A percentile compares a stretch with the other conserved stretches of the same genome.
These are phyloP conservation scores for Cyamopsis tetragonoloba DNA, from an alignment of 306 rosid genomes.

Conservation along the genomic window DNA sequence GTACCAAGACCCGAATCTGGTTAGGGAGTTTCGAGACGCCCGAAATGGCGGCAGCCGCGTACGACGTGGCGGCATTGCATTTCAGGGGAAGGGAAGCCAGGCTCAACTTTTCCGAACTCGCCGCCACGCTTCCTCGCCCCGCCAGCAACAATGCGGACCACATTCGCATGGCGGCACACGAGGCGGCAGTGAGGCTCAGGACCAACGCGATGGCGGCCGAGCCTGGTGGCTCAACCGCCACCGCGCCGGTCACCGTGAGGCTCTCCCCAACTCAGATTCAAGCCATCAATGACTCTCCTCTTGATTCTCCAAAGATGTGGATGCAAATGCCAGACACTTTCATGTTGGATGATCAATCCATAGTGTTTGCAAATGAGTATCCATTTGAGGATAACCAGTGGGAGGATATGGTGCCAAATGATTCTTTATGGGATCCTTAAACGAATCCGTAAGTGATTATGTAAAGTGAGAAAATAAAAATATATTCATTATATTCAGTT, in stretches of 20 bases:
- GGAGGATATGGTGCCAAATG: constrained; percentile 36
- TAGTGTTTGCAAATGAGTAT: constrained; percentile 31
- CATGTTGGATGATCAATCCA: constrained; percentile 35
- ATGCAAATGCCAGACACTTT: constrained; percentile 39
- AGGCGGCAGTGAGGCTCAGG: constrained; percentile 61
- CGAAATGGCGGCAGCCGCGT: constrained; percentile 87
- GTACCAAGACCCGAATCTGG: constrained; percentile 84
- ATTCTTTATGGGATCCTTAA: constrained; percentile 48
- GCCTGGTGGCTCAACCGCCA: not conserved
- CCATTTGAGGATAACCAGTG: constrained; percentile 32
- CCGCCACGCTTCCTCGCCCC: constrained; percentile 55
- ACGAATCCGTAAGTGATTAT: too few species aligned
- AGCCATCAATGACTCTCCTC: constrained; percentile 51
- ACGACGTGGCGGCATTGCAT: constrained; percentile 81
- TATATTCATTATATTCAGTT: too few species aligned
- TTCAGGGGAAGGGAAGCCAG: constrained; percentile 60
- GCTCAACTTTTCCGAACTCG: constrained; percentile 74
- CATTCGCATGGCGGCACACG: constrained; percentile 80
- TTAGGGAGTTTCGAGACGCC: constrained; percentile 78
- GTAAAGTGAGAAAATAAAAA: too few species aligned
- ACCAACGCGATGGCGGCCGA: not conserved
- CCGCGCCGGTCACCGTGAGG: constrained; percentile 33
- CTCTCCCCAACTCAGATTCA: constrained; percentile 51
- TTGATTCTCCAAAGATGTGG: constrained; percentile 50
- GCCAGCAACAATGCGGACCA: constrained; percentile 54